Base-by-base conservation (phyloP, 768 basidiomycete species). In the Chalciporus pseudorubinellus region DNA sequence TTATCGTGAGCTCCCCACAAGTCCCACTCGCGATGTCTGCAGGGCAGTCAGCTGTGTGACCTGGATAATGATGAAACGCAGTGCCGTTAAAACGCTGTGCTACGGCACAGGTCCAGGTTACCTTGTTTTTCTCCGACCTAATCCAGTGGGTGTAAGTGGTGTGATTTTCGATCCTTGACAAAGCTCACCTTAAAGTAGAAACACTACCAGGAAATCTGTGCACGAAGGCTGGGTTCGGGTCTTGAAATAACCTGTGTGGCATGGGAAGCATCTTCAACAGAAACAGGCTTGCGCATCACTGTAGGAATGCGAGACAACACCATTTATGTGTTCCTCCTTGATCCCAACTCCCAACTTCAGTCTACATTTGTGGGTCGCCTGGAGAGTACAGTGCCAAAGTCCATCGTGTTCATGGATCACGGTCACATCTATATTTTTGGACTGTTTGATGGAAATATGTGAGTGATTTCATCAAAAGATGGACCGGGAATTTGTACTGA, bases 401-500 rank as follows among this genome's bases (percentile, higher is more conserved):
- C 36, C 0, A 39, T 55, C 11, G 19, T 26, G 8, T 55, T 55
- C 18, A 14, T 26, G 14, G 33, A 46, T 6, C 34, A 9, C 19
- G 44, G 28, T 10, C 22, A 8, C 0, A 4, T 52, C 3, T 44
- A 52, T 47, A 28, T 55, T 1, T 55, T 55, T 39, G 50, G 54
- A 6, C 31, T 51, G 16, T 55, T 36, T n/a, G 41, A 55, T 44
- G 50, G 54, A 18, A 55, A 55, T 5, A 18, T 55, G 54, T 55
- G 8, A 46, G 50, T 38, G n/a, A 38, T 20, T 31, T 8, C 18
- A 20, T 26, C 19, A 11, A 34, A 16, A 20, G 18, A 34, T 45
- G n/a, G n/a, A n/a, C n/a, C n/a, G n/a, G n/a, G n/a, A n/a, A n/a
- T n/a, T n/a, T n/a, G n/a, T n/a, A n/a, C n/a, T n/a, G n/a, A n/a